Evolutionary conservation across 2,329 filamentous ascomycete species (phyloP).

Genomic region (Talaromyces rugulosus): DNA sequence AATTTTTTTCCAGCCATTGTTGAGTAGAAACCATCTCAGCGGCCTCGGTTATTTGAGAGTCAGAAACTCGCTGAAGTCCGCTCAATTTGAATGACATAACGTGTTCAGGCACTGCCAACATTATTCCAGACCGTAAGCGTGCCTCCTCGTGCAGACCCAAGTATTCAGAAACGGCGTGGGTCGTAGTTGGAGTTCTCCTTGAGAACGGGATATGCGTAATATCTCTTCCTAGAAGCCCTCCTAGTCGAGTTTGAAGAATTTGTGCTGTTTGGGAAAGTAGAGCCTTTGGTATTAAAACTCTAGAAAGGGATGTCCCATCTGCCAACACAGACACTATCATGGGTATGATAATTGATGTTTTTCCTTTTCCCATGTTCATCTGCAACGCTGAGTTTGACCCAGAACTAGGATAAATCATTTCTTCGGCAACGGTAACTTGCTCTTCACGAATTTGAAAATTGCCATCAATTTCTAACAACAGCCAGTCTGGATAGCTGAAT

Average conservation of each 20-base stretch:
- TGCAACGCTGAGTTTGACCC: slow-evolving; percentile 58
- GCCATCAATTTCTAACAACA: slow-evolving; percentile 63
- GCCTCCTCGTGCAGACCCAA: slow-evolving; percentile 40
- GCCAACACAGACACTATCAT: slow-evolving; percentile 57
- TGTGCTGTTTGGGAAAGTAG: slow-evolving; percentile 59
- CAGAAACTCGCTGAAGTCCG: slow-evolving; percentile 54
- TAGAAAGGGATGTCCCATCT: slow-evolving; percentile 46
- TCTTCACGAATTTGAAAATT: slow-evolving; percentile 59
- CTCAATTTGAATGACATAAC: slow-evolving; percentile 62
- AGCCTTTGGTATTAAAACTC: slow-evolving; percentile 60
- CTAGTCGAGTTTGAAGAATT: slow-evolving; percentile 52
- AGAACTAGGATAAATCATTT: slow-evolving; percentile 54
- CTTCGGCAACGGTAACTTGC: slow-evolving; percentile 59
- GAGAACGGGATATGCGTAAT: slow-evolving; percentile 60
- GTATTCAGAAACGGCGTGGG: slow-evolving; percentile 28
- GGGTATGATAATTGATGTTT: slow-evolving; percentile 66
- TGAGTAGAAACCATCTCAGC: slow-evolving; percentile 50
- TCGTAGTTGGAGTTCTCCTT: slow-evolving; percentile 37
- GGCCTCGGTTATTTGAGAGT: slow-evolving; percentile 41
- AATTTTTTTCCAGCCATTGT: slow-evolving; percentile 44
- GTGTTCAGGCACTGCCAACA: slow-evolving; percentile 61
- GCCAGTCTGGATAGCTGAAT: slow-evolving; percentile 55
- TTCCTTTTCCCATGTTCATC: slow-evolving; percentile 66
- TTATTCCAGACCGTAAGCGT: slow-evolving; percentile 45
- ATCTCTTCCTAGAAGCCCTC: slow-evolving; percentile 52